Base-by-base conservation (phyloP, 2,329 filamentous ascomycete genomes). In the Stachybotrys chlorohalonatus region DNA sequence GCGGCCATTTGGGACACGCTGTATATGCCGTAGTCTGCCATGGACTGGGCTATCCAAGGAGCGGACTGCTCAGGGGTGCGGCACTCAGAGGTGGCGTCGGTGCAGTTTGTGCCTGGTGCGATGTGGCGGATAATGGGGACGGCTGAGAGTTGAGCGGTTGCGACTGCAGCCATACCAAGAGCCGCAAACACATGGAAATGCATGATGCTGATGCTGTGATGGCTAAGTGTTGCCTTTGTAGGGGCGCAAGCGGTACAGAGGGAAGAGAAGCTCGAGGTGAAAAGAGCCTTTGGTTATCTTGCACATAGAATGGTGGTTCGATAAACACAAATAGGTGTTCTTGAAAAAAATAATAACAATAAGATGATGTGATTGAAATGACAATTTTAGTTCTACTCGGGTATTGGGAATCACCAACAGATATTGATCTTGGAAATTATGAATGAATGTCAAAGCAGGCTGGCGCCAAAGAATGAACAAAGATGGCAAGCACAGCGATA, bases 1-100 rank as follows among this genome's bases (percentile, higher is more conserved):
- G 85, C 88, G 7, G 89, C 89, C 65, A 87, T 84, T 61, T 87
- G 81, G 24, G 76, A 79, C 24, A 72, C 70, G 39, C 68, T 67
- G 51, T 70, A 75, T 61, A 91, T 73, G 3, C 67, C 59, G 74
- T 89, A 86, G 11, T 75, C 69, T 16, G 63, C 55, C 68, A 91
- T 84, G 42, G 81, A 78, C 7, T 70, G 60, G 63, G 73, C 71
- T 57, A 93, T 75, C 59, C 71, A 75, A 1, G 77, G 73, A 0
- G 81, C 85, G 2, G 85, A 86, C 61, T 82, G 73, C 7, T 68
- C 68, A n/a, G 86, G 83, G 2, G 83, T 87, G 51, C 78, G 77
- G 71, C 89, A 93, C 62, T 90, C 84, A 15, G 69, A 72, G 13
- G 75, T 65, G 47, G 70, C 74, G 1, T 68, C 55, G 50, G 69